Percentiles rank a stretch among this genome's conserved stretches.
These are phyloP conservation scores for Lodderomyces oxycetoniae DNA, from an alignment of 1,139 yeast genomes.

Conservation along the genomic window DNA sequence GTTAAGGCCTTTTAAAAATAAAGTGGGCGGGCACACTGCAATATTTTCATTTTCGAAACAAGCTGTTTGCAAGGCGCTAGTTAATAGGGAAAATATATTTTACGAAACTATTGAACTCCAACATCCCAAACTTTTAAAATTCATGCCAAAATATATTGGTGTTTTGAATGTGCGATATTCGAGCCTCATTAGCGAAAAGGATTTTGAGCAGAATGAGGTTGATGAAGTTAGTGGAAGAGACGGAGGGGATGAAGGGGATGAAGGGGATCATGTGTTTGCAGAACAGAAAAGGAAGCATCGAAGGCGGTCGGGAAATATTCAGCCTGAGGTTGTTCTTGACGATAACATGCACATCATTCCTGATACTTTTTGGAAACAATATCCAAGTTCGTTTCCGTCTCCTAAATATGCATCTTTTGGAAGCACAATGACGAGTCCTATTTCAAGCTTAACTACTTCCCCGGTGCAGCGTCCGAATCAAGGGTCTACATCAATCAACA, in stretches of 20 bases:
- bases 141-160: constrained; percentile 93
- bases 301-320: background rate
- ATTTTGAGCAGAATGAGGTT: background rate
- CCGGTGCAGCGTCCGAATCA: constrained; percentile 13
- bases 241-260: constrained; percentile 8
- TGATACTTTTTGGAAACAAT: constrained; percentile 62
- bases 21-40: constrained; percentile 98
- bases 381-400: constrained; percentile 54
- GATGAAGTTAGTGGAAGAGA: constrained; percentile 7
- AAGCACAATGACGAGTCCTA: constrained; percentile 8
- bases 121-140: constrained; percentile 71
- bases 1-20: constrained; percentile 59
- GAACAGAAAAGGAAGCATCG: background rate
- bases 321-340: constrained; percentile 80
- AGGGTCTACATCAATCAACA: constrained; percentile 36
- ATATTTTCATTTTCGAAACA: constrained; percentile 84
- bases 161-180: constrained; percentile 86
- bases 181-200: constrained; percentile 35
- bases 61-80: constrained; percentile 94
- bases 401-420: constrained; percentile 18
- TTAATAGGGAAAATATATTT: constrained; percentile 85
- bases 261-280: background rate
- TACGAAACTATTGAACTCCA: constrained; percentile 80
- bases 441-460: constrained; percentile 12
- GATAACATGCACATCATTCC: constrained; percentile 91